Conservation (phyloP, 2,329 filamentous ascomycete genomes). For the Ceratocystis lukuohia region DNA sequence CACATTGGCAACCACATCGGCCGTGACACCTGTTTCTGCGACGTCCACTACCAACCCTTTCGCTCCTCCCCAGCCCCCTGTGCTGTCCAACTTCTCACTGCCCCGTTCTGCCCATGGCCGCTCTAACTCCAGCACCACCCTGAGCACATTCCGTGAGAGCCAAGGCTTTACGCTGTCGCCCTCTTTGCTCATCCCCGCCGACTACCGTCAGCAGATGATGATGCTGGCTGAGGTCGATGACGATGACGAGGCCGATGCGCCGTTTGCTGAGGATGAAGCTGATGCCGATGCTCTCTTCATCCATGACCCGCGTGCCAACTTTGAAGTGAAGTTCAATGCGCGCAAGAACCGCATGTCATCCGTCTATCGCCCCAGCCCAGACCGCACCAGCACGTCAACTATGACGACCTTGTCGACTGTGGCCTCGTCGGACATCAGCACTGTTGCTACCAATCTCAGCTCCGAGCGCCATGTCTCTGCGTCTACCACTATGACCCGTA, state of each 20-base stretch:
- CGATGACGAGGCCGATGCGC: constrained; percentile 19
- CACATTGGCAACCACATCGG: constrained; percentile 21
- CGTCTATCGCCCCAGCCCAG: constrained; percentile 28
- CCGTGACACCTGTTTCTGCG: constrained; percentile 7
- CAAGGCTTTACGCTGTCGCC: constrained; percentile 48
- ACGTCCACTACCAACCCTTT: constrained; percentile 29
- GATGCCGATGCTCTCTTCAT: constrained; percentile 20
- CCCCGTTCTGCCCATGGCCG: constrained; percentile 32
- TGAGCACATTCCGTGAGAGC: constrained; percentile 44
- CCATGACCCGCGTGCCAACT: constrained; percentile 20
- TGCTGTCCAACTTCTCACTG: constrained; percentile 39
- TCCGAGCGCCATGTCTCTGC: constrained; percentile 40
- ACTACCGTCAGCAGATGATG: constrained; percentile 31
- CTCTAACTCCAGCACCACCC: constrained; percentile 30
- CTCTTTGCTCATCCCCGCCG: constrained; percentile 46
- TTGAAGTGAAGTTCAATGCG: constrained; percentile 17
- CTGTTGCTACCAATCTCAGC: constrained; percentile 32
- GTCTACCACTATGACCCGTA: constrained; percentile 41
- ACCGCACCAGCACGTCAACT: constrained; percentile 43
- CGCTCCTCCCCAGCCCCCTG: constrained; percentile 30
- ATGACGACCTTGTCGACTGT: constrained; percentile 30
- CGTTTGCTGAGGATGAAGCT: constrained; percentile 15
- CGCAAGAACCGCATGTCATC: constrained; percentile 21
- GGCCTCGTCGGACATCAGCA: constrained; percentile 17
- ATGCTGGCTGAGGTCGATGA: constrained; percentile 18